These are phyloP conservation scores for Coleophoma crateriformis DNA, from an alignment of 2,329 filamentous ascomycete species.

Conservation along the genomic window DNA sequence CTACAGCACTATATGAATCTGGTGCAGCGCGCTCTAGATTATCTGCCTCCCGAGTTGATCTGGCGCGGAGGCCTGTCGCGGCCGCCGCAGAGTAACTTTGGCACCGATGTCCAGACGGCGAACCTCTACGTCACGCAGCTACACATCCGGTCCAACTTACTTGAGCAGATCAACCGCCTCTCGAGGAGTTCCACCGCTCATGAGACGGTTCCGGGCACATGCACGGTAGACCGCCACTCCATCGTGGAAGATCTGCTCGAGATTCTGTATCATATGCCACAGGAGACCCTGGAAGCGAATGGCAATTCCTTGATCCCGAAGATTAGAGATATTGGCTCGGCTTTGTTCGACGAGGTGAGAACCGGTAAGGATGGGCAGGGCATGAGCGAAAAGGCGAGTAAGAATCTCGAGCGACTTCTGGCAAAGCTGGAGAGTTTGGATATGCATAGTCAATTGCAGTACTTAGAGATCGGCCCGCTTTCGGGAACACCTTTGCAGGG, in stretches of 20 bases:
- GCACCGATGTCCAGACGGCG: slow-evolving; percentile 31
- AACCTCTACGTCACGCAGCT: slow-evolving; percentile 32
- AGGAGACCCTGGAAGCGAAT: slow-evolving; percentile 26
- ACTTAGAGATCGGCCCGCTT: background rate
- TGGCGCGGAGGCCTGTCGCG: slow-evolving; percentile 31
- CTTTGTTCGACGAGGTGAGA: slow-evolving; percentile 20
- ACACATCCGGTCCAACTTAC: slow-evolving; percentile 29
- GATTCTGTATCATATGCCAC: slow-evolving; percentile 28
- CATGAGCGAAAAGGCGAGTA: slow-evolving; percentile 1
- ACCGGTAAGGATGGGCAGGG: background rate
- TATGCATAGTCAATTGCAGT: slow-evolving; percentile 12
- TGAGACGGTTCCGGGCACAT: background rate
- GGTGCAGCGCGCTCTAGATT: slow-evolving; percentile 26
- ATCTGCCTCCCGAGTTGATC: slow-evolving; percentile 27
- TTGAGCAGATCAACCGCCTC: slow-evolving; percentile 24
- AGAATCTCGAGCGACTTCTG: slow-evolving; percentile 3
- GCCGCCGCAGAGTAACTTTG: slow-evolving; percentile 22
- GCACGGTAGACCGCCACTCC: slow-evolving; percentile 21
- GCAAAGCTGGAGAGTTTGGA: slow-evolving; percentile 6
- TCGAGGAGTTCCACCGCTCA: background rate
- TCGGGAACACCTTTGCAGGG: background rate
- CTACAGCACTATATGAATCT: slow-evolving; percentile 9
- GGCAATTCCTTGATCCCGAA: slow-evolving; percentile 20
- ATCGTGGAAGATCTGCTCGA: slow-evolving; percentile 31
- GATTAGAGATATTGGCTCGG: slow-evolving; percentile 30